Evolutionary conservation across 1,284 basidiomycete species (phyloP).

Genomic region (Vanrija humicola): DNA sequence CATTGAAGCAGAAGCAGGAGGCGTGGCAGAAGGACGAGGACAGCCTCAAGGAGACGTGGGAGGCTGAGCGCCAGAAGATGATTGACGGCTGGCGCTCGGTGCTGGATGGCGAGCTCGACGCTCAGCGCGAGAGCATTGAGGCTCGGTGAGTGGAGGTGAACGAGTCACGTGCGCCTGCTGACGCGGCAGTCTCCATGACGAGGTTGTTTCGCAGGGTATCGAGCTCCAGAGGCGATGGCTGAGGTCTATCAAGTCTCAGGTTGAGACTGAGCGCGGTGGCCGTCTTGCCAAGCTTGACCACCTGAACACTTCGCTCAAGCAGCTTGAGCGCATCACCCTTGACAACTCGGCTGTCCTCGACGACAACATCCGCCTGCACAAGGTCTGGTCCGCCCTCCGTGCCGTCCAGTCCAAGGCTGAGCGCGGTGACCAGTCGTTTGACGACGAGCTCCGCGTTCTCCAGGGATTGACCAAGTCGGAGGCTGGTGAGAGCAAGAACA

Average conservation of each 20-base stretch:
- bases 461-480: slow-evolving; percentile 58
- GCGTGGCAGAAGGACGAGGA: slow-evolving; percentile 82
- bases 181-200: slow-evolving; percentile 73
- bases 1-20: slow-evolving; percentile 78
- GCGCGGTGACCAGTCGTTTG: slow-evolving; percentile 67
- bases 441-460: slow-evolving; percentile 80
- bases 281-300: slow-evolving; percentile 92
- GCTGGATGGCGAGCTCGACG: slow-evolving; percentile 77
- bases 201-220: slow-evolving; percentile 93
- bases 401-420: slow-evolving; percentile 53
- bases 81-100: slow-evolving; percentile 78
- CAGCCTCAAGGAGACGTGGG: slow-evolving; percentile 76
- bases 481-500: slow-evolving; percentile 29
- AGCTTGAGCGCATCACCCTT: slow-evolving; percentile 81
- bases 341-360: slow-evolving; percentile 87
- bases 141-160: slow-evolving; percentile 61
- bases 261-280: slow-evolving; percentile 94
- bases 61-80: slow-evolving; percentile 71
- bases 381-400: slow-evolving; percentile 50
- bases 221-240: slow-evolving; percentile 97
- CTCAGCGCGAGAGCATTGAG: slow-evolving; percentile 90
- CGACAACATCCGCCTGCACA: slow-evolving; percentile 80
- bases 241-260: slow-evolving; percentile 88
- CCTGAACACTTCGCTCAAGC: slow-evolving; percentile 82
- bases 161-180: background rate